Percentiles rank a stretch among this genome's conserved stretches.
Conservation (phyloP, 2,329 filamentous ascomycete species). For the Talaromyces sp. region DNA sequence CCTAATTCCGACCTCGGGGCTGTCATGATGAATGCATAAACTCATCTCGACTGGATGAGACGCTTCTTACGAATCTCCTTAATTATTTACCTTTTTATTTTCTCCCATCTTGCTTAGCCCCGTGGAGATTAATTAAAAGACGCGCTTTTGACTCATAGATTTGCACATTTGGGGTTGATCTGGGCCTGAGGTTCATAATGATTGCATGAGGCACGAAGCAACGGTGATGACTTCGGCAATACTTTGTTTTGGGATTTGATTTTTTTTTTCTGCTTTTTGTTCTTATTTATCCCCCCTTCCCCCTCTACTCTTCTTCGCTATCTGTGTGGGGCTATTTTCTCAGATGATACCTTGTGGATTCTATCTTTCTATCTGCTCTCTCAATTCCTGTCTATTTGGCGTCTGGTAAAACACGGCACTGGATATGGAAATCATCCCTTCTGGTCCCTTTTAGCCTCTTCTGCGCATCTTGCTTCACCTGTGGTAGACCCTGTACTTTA, state of each 20-base stretch:
- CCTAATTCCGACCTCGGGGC: constrained; percentile 31
- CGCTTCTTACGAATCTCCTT: constrained; percentile 24
- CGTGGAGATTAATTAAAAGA: constrained; percentile 11
- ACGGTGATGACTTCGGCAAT: constrained; percentile 19
- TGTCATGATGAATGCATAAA: constrained; percentile 40
- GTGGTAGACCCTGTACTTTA: constrained; percentile 30
- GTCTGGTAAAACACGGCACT: constrained; percentile 11
- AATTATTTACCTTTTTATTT: constrained; percentile 1
- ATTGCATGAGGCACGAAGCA: constrained; percentile 22
- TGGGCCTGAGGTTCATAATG: constrained; percentile 16
- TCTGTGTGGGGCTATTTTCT: constrained; percentile 13
- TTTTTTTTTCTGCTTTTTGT: neutral
- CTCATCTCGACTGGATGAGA: neutral
- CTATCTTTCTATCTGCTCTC: neutral
- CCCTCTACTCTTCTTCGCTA: constrained; percentile 4
- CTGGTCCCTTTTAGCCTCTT: neutral
- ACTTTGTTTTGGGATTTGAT: constrained; percentile 1
- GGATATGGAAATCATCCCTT: constrained; percentile 5
- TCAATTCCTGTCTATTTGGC: constrained; percentile 7
- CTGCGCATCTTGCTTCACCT: constrained; percentile 16
- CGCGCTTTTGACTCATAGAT: constrained; percentile 17
- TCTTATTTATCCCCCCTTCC: neutral
- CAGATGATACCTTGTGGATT: constrained; percentile 6
- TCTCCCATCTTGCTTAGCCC: neutral
- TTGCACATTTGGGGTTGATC: constrained; percentile 10